Conservation (phyloP, 1,284 basidiomycete species). For the Pisolithus thermaeus region DNA sequence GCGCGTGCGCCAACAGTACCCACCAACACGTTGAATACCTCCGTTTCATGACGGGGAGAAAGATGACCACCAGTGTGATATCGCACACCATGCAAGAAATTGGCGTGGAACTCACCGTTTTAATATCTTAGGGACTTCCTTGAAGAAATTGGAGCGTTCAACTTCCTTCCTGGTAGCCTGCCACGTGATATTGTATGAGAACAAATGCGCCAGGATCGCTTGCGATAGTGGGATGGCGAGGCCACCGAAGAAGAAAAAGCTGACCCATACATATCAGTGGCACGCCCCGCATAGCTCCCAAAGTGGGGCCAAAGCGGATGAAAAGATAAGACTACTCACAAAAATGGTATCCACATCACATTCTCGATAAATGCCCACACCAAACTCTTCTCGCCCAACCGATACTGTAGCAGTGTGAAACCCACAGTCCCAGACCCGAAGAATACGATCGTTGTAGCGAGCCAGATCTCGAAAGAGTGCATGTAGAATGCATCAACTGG, state of each 20-base stretch:
- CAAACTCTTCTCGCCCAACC: slow-evolving; percentile 59
- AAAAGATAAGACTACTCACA: slow-evolving; percentile 43
- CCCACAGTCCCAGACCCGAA: slow-evolving; percentile 67
- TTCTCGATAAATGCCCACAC: slow-evolving; percentile 56
- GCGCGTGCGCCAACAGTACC: not conserved
- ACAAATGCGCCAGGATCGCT: slow-evolving; percentile 74
- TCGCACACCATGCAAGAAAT: not conserved
- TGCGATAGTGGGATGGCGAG: slow-evolving; percentile 68
- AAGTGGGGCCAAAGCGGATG: not conserved
- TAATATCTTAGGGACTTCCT: slow-evolving; percentile 77
- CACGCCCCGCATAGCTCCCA: slow-evolving; percentile 4
- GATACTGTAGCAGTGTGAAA: slow-evolving; percentile 70
- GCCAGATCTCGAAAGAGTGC: slow-evolving; percentile 70
- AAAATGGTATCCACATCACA: slow-evolving; percentile 73
- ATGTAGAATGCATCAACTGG: slow-evolving; percentile 65
- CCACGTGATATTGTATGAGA: slow-evolving; percentile 84
- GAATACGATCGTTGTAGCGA: slow-evolving; percentile 75
- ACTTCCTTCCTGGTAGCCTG: slow-evolving; percentile 76
- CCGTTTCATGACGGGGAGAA: not conserved
- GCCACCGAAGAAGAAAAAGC: slow-evolving; percentile 83
- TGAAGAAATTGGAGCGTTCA: slow-evolving; percentile 81
- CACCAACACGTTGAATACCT: not conserved
- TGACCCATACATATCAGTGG: slow-evolving; percentile 21
- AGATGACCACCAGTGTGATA: not conserved
- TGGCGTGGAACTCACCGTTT: slow-evolving; percentile 61